A percentile compares a stretch with the other conserved stretches of the same genome.
Evolutionary conservation across 1,284 basidiomycete genomes (phyloP).

Genomic region (Singerocomus rubriflavus): DNA sequence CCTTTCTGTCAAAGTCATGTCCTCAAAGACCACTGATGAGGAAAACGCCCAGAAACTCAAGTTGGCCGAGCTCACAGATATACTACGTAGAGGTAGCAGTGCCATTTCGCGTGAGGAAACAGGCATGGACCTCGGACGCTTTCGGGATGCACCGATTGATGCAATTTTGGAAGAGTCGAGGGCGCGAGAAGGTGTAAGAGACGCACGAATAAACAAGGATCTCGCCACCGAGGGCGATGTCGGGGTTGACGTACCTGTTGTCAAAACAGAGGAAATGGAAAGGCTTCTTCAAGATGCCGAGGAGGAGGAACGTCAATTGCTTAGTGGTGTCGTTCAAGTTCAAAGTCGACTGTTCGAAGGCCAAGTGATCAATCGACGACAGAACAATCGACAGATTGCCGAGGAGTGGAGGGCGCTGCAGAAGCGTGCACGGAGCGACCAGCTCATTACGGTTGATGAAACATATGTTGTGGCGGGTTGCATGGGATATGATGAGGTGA

Average conservation of each 20-base stretch:
- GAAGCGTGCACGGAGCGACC: slow-evolving; percentile 41
- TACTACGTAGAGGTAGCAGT: slow-evolving; percentile 54
- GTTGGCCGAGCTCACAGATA: slow-evolving; percentile 49
- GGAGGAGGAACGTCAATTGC: slow-evolving; percentile 50
- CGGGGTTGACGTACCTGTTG: slow-evolving; percentile 17
- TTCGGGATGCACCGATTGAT: slow-evolving; percentile 41
- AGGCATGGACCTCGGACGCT: slow-evolving; percentile 40
- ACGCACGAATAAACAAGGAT: slow-evolving; percentile 44
- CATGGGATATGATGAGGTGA: slow-evolving; percentile 32
- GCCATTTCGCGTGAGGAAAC: slow-evolving; percentile 41
- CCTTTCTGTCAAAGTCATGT: slow-evolving; percentile 58
- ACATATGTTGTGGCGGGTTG: slow-evolving; percentile 42
- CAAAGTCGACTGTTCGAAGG: slow-evolving; percentile 59
- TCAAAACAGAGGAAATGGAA: slow-evolving; percentile 25
- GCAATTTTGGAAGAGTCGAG: slow-evolving; percentile 46
- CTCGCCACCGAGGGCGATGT: slow-evolving; percentile 9
- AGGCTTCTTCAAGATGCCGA: slow-evolving; percentile 45
- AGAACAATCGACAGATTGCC: slow-evolving; percentile 41
- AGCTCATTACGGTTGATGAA: slow-evolving; percentile 44
- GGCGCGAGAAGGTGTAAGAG: slow-evolving; percentile 38
- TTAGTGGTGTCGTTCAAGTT: slow-evolving; percentile 55
- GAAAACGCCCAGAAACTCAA: slow-evolving; percentile 32
- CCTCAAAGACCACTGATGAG: slow-evolving; percentile 31
- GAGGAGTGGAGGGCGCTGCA: slow-evolving; percentile 45
- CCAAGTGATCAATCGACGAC: slow-evolving; percentile 37